Conservation (phyloP, 2,329 filamentous ascomycete genomes). For the Botrytis pseudocinerea region DNA sequence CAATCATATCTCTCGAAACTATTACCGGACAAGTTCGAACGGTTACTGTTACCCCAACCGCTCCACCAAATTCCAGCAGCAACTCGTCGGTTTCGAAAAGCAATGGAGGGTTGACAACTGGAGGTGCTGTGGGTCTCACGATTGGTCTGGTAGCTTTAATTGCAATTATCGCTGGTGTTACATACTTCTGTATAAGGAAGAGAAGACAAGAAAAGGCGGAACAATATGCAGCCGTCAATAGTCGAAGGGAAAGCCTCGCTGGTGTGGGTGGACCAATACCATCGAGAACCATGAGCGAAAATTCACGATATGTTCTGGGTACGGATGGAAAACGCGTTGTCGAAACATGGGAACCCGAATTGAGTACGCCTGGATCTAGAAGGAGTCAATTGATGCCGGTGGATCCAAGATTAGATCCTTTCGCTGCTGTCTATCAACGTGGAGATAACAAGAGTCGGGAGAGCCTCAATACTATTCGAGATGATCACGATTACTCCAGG, state of each 20-base stretch:
- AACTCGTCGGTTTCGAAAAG: conserved; percentile 27
- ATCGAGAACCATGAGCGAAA: conserved; percentile 41
- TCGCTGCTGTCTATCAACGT: conserved; percentile 56
- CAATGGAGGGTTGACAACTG: conserved; percentile 45
- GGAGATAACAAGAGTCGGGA: conserved; percentile 59
- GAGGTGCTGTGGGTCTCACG: conserved; percentile 54
- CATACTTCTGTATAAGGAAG: conserved; percentile 49
- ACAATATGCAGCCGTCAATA: conserved; percentile 28
- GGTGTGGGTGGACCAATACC: conserved; percentile 35
- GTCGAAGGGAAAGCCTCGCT: conserved; percentile 29
- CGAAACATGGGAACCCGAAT: conserved; percentile 38
- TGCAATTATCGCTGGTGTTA: conserved; percentile 43
- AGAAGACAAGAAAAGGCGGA: conserved; percentile 47
- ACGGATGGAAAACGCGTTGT: conserved; percentile 41
- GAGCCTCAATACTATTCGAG: conserved; percentile 62
- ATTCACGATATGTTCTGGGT: conserved; percentile 41
- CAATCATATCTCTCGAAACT: conserved; percentile 49
- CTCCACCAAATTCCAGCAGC: conserved; percentile 34
- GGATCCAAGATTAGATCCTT: conserved; percentile 64
- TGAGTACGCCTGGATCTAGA: conserved; percentile 39
- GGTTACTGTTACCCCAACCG: conserved; percentile 54
- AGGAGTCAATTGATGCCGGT: conserved; percentile 59
- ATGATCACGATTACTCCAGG: conserved; percentile 66
- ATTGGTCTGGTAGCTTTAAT: conserved; percentile 52
- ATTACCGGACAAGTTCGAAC: conserved; percentile 58